Base-by-base conservation (phyloP, 495 filamentous ascomycete genomes). In the Annulohypoxylon stygium region DNA sequence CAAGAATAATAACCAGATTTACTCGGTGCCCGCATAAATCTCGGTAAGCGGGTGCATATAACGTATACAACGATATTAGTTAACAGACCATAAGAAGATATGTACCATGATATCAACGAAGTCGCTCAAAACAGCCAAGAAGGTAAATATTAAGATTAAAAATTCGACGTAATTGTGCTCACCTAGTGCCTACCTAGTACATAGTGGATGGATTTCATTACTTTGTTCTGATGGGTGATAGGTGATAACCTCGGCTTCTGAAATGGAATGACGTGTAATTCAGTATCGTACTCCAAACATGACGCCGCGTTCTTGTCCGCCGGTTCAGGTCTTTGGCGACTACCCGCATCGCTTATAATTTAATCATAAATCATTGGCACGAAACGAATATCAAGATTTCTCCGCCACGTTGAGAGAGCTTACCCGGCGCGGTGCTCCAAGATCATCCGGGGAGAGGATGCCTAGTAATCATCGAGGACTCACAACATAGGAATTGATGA, bases 21-120 rank as follows among this genome's bases (percentile, higher is more conserved):
- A 39, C 69, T 48, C 26, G 25, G 61, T 65, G 39, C 33, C 33
- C 63, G 61, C 61, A 70, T 65, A 65, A 64, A 65, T 55, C 48
- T 55, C 36, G 61, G 62, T 58, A 67, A 48, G 20, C 36, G 23
- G 14, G 18, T 9, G 18, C 23, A 18, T 58, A 59, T 48, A 12
- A 41, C 39, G 54, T 23, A 50, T 53, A 60, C 20, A 67, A 30
- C 30, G 34, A 68, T 61, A 67, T 25, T 30, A 30, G 47, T 61
- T 61, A 67, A 16, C 23, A 3, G 39, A 30, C 23, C 48, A 12
- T 43, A 25, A 25, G 26, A 58, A 3, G 30, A 2, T 16, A 30
- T 23, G 20, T 23, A 23, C 20, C 20, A 41, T 37, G 34, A 20
- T 16, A 20, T 11, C 33, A 20, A 51, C 14, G 25, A 58, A 37